A percentile compares a stretch with the other conserved stretches of the same genome.
Evolutionary conservation across 2,329 filamentous ascomycete species (phyloP).

Genomic region (Diaporthe aspalathi): DNA sequence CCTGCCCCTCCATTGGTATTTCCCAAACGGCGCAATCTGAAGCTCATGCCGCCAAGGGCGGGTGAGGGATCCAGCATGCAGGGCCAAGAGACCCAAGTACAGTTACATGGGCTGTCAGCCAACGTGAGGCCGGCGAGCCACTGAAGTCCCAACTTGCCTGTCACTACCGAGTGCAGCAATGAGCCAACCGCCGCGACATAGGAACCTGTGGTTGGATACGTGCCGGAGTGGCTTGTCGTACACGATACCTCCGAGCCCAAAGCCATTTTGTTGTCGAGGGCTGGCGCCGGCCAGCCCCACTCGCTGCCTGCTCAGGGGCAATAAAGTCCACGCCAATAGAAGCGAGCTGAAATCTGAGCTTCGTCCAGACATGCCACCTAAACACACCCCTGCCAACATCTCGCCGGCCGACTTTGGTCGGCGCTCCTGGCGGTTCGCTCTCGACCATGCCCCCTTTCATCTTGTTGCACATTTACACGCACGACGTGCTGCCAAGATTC

Average conservation of each 20-base stretch:
- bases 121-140: neutral
- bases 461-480: neutral
- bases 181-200: neutral
- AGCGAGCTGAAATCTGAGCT: constrained; percentile 27
- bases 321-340: constrained; percentile 21
- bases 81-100: constrained; percentile 7
- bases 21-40: neutral
- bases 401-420: constrained; percentile 3
- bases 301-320: constrained; percentile 23
- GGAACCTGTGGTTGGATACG: too few species aligned
- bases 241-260: constrained; percentile 1
- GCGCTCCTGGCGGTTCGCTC: constrained; percentile 4
- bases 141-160: neutral
- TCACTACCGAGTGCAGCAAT: neutral
- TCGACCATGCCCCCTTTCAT: neutral
- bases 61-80: constrained; percentile 29
- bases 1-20: constrained; percentile 27
- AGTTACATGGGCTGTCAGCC: neutral
- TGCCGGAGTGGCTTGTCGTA: constrained; percentile 2
- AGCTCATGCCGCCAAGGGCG: constrained; percentile 35
- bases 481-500: neutral
- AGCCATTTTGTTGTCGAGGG: neutral
- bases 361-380: constrained; percentile 14
- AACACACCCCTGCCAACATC: constrained; percentile 19
- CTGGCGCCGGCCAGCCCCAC: constrained; percentile 16